Evolutionary conservation across 129 eudicot species (phyloP).

Genomic region (Solidago caesia): DNA sequence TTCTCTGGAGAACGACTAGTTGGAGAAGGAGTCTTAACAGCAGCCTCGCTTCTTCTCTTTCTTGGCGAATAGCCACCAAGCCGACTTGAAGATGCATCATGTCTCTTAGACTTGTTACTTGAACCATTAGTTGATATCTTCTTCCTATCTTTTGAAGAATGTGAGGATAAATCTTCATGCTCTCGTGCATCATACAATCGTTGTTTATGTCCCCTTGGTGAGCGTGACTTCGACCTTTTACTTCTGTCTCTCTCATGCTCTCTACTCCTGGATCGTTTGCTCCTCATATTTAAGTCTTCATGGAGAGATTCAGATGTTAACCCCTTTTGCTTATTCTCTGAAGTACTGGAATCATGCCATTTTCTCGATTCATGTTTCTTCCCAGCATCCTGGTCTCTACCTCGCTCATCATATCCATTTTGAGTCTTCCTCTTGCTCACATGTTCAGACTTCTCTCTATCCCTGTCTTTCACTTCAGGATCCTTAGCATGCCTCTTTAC

Average conservation of each 20-base stretch:
- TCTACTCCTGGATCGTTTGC: slow-evolving; percentile 71
- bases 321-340: slow-evolving; percentile 47
- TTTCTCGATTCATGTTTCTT: slow-evolving; percentile 48
- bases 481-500: slow-evolving; percentile 48
- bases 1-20: slow-evolving; percentile 74
- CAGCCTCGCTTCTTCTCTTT: slow-evolving; percentile 85
- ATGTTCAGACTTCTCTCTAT: slow-evolving; percentile 51
- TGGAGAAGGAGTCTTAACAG: slow-evolving; percentile 76
- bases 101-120: slow-evolving; percentile 48
- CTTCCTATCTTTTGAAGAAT: slow-evolving; percentile 63
- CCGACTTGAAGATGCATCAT: slow-evolving; percentile 57
- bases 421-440: slow-evolving; percentile 45
- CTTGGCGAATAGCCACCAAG: slow-evolving; percentile 99
- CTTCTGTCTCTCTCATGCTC: slow-evolving; percentile 59
- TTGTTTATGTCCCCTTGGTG: slow-evolving; percentile 56
- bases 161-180: slow-evolving; percentile 44
- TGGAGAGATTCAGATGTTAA: slow-evolving; percentile 32
- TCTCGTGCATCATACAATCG: slow-evolving; percentile 45
- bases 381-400: slow-evolving; percentile 39
- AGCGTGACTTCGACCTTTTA: slow-evolving; percentile 53
- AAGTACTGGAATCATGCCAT: slow-evolving; percentile 34
- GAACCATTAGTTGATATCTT: slow-evolving; percentile 59
- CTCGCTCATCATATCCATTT: slow-evolving; percentile 52
- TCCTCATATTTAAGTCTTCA: slow-evolving; percentile 58
- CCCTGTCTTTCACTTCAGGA: slow-evolving; percentile 34